Base-by-base conservation (phyloP, 768 basidiomycete genomes). In the Serendipita sp. region DNA sequence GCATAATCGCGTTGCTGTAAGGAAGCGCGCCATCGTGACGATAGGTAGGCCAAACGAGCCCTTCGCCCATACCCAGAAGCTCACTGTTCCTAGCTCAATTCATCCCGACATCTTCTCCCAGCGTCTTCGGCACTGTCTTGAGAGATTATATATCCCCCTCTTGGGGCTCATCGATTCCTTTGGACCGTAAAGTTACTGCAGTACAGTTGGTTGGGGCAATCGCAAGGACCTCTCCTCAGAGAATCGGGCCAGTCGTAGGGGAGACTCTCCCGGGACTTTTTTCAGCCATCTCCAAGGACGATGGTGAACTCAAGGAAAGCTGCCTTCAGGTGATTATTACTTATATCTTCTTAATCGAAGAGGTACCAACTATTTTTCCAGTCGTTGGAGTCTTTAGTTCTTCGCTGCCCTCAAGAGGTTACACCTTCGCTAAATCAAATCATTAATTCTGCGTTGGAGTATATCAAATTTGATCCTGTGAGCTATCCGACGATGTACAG, bases 381-480 rank as follows among this genome's bases (percentile, higher is more conserved):
- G 87, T 88, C 95, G 2, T 75, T 97, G 66, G 96, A 99, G 74
- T 83, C 85, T 0, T 75, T 98, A 2, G 78, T 94, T 0, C 74
- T 97, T 67, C 81, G 88, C 65, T 91, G 91, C 71, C 91, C 94
- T 0, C 77, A 82, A 3, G 93, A 96, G 70, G 82, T 88, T 35
- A 84, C 87, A 0, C 79, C 85, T 0, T 92, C 85, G 72, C 73
- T 95, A 38, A 75, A 75, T 62, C 74, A 79, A 5, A 86, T 94
- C 68, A 78, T 89, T 15, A 83, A 86, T 66, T 77, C 81, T 32
- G 91, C 88, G 2, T 81, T 78, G 56, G 83, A 85, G 66, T 85
- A 85, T 68, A 87, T 99, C 76, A 94, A 91, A 72, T 88, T 91
- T 71, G 96, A 99, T 73, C 95, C 95, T 0, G 92, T 94, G 71